These are phyloP conservation scores for Pythium pectinolyticum DNA, from an alignment of 352 stramenopile genomes.

Conservation along the genomic window DNA sequence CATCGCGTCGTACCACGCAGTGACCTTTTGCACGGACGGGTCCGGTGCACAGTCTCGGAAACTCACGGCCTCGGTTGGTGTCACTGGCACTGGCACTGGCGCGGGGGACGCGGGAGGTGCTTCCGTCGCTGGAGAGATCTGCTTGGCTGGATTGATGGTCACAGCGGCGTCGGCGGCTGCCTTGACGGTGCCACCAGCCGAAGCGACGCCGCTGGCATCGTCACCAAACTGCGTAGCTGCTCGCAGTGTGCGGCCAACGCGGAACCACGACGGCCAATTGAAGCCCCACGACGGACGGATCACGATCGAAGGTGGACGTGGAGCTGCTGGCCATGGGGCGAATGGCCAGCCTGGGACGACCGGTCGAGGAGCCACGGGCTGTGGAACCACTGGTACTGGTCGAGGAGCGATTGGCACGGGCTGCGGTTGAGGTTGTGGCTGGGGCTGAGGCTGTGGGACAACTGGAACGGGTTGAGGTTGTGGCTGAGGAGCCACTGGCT, in stretches of 20 bases:
- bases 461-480: conserved; percentile 8
- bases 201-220: neutral
- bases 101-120: neutral
- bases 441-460: too few species aligned
- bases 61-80: conserved; percentile 2
- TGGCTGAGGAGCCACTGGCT: neutral
- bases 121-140: conserved; percentile 1
- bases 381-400: conserved; percentile 5
- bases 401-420: conserved; percentile 6
- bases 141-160: conserved; percentile 10
- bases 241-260: conserved; percentile 10
- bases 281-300: conserved; percentile 1
- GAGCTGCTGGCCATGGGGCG: too few species aligned
- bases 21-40: conserved; percentile 14
- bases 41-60: conserved; percentile 10
- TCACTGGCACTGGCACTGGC: neutral
- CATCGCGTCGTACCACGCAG: conserved; percentile 16
- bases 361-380: too few species aligned
- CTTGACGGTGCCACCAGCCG: conserved; percentile 5
- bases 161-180: neutral
- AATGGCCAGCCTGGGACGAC: too few species aligned
- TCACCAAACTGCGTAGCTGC: conserved; percentile 2
- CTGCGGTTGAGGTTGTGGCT: too few species aligned
- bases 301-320: neutral
- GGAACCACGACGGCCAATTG: neutral